Evolutionary conservation across 2,329 filamentous ascomycete species (phyloP), one percentile per base, ranked within the genome.

Genomic region (Aspergillus texensis): DNA sequence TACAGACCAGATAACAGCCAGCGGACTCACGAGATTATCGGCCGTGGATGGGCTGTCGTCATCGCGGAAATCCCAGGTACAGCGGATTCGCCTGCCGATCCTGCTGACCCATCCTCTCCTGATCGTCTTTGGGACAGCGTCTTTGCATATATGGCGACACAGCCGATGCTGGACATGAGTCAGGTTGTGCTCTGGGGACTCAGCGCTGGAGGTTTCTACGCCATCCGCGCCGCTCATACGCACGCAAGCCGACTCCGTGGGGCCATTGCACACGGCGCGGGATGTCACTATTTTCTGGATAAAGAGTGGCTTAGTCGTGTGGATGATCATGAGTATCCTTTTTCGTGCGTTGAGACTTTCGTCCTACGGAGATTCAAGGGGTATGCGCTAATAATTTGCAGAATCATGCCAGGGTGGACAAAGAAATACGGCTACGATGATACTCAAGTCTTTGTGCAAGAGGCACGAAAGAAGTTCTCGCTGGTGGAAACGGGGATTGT

Each of bases 301-400:
- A 72, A 75, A 2, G 84, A 83, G 39, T 90, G 88, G 88, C 75
- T 91, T 43, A 82, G 84, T 58, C 83, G 80, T 67, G 87, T 85
- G 0, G 87, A 90, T 67, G 84, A 86, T 24, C 88, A 90, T 67
- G 89, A 91, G 77, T 91, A 89, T 72, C 87, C 88, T 1, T 89
- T 89, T 68, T 68, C 76, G 79, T 83, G 65, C 75, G 79, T 77
- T 3, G 21, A 19, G 32, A 19, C 16, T 12, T 6, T 32, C 12
- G n/a, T 16, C n/a, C 3, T 16, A 26, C 19, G 3, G 14, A 5
- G 16, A 28, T 30, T 30, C 2, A 34, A 6, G n/a, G 3, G 6
- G 1, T 6, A 9, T 9, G 4, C 6, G 52, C 52, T 55, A 28
- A 53, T 36, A 2, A 4, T n/a, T 30, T 24, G 62, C 10, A 84